These are phyloP conservation scores for Lotmaria passim DNA, from an alignment of 208 protist species.

Conservation along the genomic window DNA sequence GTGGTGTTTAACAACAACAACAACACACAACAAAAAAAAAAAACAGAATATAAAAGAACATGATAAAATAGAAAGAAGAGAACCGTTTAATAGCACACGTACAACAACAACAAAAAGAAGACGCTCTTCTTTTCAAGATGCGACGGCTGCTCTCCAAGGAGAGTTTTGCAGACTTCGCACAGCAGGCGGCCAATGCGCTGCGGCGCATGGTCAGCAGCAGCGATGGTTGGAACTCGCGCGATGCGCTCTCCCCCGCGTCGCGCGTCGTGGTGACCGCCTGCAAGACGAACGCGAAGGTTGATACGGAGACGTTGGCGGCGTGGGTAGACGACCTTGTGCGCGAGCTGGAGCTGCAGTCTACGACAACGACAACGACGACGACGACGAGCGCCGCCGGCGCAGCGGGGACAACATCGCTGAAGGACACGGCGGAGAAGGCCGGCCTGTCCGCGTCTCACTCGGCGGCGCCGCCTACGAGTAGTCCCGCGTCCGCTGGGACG, in stretches of 20 bases:
- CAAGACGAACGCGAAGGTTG: constrained; percentile 34
- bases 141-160: constrained; percentile 49
- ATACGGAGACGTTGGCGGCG: constrained; percentile 12
- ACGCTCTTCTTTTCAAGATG: constrained; percentile 16
- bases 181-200: constrained; percentile 63
- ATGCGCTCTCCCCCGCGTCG: constrained; percentile 48
- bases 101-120: neutral
- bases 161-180: constrained; percentile 60
- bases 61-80: neutral
- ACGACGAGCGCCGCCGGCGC: constrained; percentile 3
- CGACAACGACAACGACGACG: neutral
- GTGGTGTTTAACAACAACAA: no score
- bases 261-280: constrained; percentile 58
- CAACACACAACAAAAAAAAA: no score
- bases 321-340: constrained; percentile 32
- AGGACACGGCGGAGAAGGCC: neutral
- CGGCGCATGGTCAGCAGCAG: constrained; percentile 54
- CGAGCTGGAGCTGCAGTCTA: constrained; percentile 30
- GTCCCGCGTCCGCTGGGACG: neutral
- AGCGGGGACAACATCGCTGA: neutral
- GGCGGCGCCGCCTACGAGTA: neutral
- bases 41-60: no score
- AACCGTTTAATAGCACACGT: no score
- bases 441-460: neutral
- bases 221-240: constrained; percentile 34